phyloP scores from a whole-genome alignment of 1,284 basidiomycete genomes.

The Marasmius sp. region DNA sequence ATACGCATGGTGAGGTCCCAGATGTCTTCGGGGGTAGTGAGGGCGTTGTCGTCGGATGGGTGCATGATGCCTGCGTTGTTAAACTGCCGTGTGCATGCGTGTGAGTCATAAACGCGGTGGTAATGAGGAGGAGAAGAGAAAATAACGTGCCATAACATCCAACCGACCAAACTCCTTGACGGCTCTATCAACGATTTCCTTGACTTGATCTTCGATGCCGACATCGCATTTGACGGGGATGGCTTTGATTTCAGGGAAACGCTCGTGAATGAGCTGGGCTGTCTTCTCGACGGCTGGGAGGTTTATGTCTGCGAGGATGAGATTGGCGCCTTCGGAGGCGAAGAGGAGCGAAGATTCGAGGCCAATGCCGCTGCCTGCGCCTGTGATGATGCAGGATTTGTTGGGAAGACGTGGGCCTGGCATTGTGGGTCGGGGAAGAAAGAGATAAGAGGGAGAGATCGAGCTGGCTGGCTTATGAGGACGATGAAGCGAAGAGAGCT shows the following conservation, averaged over 20 bases:
- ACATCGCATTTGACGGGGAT: constrained; percentile 84
- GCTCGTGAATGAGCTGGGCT: constrained; percentile 62
- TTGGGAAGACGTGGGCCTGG: constrained; percentile 51
- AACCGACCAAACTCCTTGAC: constrained; percentile 86
- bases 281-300: constrained; percentile 71
- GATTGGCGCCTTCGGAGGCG: constrained; percentile 87
- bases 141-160: constrained; percentile 85
- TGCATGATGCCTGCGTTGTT: constrained; percentile 98
- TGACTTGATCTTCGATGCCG: constrained; percentile 83
- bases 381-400: constrained; percentile 59
- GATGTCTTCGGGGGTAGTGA: constrained; percentile 94
- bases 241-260: constrained; percentile 72
- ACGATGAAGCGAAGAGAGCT: constrained; percentile 52
- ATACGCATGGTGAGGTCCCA: constrained; percentile 95
- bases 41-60: constrained; percentile 87
- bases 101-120: not conserved
- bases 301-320: constrained; percentile 89
- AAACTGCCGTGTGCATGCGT: constrained; percentile 49
- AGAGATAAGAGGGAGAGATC: not conserved
- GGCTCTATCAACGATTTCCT: constrained; percentile 77
- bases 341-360: constrained; percentile 92
- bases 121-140: not conserved
- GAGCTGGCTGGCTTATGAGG: constrained; percentile 38
- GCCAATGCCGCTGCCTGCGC: constrained; percentile 90
- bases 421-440: constrained; percentile 11